phyloP scores from a whole-genome alignment of 345 rosid genomes.

The Camelina hispida region DNA sequence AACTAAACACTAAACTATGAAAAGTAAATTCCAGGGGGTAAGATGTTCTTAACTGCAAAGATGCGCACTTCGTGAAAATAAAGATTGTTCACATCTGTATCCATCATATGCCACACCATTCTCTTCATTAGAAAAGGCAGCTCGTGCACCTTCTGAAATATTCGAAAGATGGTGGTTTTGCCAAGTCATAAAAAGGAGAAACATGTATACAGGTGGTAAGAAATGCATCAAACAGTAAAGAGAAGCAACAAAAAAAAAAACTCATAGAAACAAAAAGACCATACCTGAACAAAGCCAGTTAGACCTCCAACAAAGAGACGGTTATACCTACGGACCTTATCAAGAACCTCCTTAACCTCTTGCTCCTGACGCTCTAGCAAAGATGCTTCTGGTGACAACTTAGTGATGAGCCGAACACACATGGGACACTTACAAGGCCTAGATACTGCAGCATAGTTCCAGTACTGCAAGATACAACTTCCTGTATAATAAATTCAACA shows the following conservation, averaged over 20 bases:
- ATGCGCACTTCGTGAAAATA: conserved; percentile 68
- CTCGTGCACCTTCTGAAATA: conserved; percentile 63
- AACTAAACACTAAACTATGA: conserved; percentile 9
- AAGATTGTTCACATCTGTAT: conserved; percentile 65
- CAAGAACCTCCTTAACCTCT: conserved; percentile 62
- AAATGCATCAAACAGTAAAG: conserved; percentile 10
- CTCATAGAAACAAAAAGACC: not conserved
- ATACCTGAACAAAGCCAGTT: conserved; percentile 69
- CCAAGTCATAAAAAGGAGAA: too few species aligned
- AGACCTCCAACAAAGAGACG: conserved; percentile 75
- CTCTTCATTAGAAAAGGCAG: conserved; percentile 77
- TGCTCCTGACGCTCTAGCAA: conserved; percentile 56
- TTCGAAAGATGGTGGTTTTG: conserved; percentile 25
- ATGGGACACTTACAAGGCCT: conserved; percentile 90
- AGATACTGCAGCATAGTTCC: conserved; percentile 81
- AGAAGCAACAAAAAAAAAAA: not conserved
- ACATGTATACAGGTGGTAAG: too few species aligned
- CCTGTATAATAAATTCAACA: conserved; percentile 50
- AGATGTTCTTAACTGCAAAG: conserved; percentile 68
- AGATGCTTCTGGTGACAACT: conserved; percentile 62
- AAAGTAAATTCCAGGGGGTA: not conserved
- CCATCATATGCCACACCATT: conserved; percentile 66
- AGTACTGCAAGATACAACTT: conserved; percentile 79
- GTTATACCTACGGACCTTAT: conserved; percentile 67
- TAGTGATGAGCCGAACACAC: conserved; percentile 67